A percentile compares a stretch with the other conserved stretches of the same genome.
These are phyloP conservation scores for Kwoniella sp. DNA, from an alignment of 768 basidiomycete genomes.

Conservation along the genomic window DNA sequence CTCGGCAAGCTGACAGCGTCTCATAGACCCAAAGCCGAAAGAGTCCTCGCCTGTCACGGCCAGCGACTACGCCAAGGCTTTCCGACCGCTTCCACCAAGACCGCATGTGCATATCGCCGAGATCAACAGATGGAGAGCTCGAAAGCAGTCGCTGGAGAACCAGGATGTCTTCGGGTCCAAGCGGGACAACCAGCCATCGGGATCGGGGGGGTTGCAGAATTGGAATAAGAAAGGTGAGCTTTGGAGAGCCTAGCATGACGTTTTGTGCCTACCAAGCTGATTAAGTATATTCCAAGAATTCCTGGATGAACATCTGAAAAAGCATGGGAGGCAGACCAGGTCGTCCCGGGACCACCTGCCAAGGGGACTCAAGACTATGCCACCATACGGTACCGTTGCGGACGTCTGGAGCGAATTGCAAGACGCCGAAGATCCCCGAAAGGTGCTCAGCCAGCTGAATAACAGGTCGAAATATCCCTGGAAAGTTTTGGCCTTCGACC, in stretches of 20 bases:
- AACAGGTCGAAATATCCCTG: conserved; percentile 68
- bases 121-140: conserved; percentile 36
- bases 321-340: conserved; percentile 14
- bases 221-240: conserved; percentile 14
- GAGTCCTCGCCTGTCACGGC: conserved; percentile 8
- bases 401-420: conserved; percentile 57
- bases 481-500: conserved; percentile 80
- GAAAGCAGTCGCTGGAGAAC: not conserved
- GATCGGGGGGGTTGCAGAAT: conserved; percentile 3
- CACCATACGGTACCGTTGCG: conserved; percentile 36
- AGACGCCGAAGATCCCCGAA: conserved; percentile 69
- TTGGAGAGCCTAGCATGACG: no score
- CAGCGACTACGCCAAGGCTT: conserved; percentile 43
- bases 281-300: conserved; percentile 22
- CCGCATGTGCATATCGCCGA: conserved; percentile 47
- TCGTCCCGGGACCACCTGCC: conserved; percentile 22
- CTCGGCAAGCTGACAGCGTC: conserved; percentile 1
- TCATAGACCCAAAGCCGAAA: conserved; percentile 7
- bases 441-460: conserved; percentile 65
- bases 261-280: no score
- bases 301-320: conserved; percentile 28
- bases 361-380: conserved; percentile 37
- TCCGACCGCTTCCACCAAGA: conserved; percentile 37
- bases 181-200: not conserved
- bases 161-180: conserved; percentile 3